A percentile compares a stretch with the other conserved stretches of the same genome.
These are phyloP conservation scores for Phytophthora citricola DNA, from an alignment of 352 stramenopile species.

Conservation along the genomic window DNA sequence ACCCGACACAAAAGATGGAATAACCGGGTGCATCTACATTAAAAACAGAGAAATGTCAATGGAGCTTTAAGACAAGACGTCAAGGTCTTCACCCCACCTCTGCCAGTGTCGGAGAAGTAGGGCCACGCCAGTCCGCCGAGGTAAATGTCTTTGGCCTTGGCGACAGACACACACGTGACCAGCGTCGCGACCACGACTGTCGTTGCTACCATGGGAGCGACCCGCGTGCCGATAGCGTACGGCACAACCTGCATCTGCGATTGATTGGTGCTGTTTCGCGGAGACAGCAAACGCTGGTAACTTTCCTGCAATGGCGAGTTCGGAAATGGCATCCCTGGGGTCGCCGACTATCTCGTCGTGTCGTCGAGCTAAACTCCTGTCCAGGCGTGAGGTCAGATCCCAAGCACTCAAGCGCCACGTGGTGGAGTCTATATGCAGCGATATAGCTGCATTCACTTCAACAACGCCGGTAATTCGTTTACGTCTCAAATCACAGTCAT, in stretches of 20 bases:
- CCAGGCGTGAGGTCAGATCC: conserved; percentile 22
- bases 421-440: not conserved
- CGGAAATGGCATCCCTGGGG: conserved; percentile 14
- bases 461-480: not conserved
- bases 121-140: conserved; percentile 55
- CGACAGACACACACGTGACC: conserved; percentile 49
- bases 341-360: conserved; percentile 20
- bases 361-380: conserved; percentile 4
- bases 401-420: not conserved
- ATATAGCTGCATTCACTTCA: conserved; percentile 25
- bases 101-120: conserved; percentile 63
- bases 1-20: conserved; percentile 43
- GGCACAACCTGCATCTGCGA: conserved; percentile 8
- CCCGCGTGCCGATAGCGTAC: conserved; percentile 20
- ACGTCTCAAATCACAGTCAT: no score
- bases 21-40: conserved; percentile 8
- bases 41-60: not conserved
- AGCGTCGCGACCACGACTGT: conserved; percentile 42
- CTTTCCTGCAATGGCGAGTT: conserved; percentile 15
- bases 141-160: conserved; percentile 49
- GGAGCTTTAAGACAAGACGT: not conserved
- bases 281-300: conserved; percentile 4
- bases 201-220: conserved; percentile 44
- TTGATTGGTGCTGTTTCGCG: not conserved
- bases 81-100: conserved; percentile 21